Conservation (phyloP, 129 eudicot species). For the Sambucus nigra region DNA sequence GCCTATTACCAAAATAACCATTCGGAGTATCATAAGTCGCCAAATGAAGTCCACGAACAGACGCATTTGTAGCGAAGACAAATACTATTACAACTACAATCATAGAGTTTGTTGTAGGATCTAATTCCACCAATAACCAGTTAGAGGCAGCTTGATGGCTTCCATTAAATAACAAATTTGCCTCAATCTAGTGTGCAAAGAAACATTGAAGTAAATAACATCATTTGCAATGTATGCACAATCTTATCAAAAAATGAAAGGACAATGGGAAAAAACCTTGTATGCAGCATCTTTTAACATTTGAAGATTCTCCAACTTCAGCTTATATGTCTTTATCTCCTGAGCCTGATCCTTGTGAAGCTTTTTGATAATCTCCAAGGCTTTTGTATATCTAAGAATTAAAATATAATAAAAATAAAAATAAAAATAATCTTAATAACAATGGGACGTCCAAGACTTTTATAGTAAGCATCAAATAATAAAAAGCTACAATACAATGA, state of each 20-base stretch:
- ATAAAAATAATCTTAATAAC: not conserved
- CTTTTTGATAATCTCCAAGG: constrained; percentile 91
- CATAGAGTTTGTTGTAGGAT: not conserved
- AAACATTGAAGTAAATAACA: not conserved
- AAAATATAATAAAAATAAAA: constrained; percentile 1
- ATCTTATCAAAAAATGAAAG: not conserved
- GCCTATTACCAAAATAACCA: too few species aligned
- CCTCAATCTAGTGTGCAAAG: not conserved
- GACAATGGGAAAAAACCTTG: constrained; percentile 44
- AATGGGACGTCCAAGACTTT: not conserved
- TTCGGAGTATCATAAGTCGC: too few species aligned
- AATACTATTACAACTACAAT: not conserved
- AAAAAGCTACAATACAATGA: not conserved
- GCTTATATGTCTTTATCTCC: constrained; percentile 79
- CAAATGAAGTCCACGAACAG: too few species aligned
- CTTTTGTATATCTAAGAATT: constrained; percentile 72
- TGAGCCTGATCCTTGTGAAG: constrained; percentile 97
- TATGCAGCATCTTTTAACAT: constrained; percentile 76
- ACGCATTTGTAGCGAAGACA: not conserved
- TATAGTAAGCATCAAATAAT: too few species aligned
- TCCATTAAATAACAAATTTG: not conserved
- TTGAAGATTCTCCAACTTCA: constrained; percentile 82
- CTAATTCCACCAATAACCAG: not conserved
- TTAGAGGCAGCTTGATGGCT: not conserved
- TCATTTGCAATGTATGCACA: not conserved